Percentiles rank a stretch among this genome's conserved stretches.
phyloP scores from a whole-genome alignment of 176 grass and related monocot genomes.

The Cenchrus americanus region DNA sequence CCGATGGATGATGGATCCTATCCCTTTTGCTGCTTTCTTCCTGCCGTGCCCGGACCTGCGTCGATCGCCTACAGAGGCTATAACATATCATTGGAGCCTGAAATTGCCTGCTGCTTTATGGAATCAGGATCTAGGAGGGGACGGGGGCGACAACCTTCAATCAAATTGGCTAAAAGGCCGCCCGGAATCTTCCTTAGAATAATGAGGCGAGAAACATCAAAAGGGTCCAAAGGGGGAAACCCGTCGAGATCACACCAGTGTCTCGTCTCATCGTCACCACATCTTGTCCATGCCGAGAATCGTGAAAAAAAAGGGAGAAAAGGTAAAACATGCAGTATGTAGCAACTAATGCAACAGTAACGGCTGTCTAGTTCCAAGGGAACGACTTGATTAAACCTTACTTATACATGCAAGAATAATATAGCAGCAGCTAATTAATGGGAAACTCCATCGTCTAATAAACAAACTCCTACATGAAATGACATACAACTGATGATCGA shows the following conservation, averaged over 20 bases:
- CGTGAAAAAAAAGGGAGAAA: background rate
- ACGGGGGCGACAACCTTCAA: slow-evolving; percentile 45
- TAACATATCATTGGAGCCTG: slow-evolving; percentile 30
- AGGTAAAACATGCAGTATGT: background rate
- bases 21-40: slow-evolving; percentile 43
- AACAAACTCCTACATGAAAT: slow-evolving; percentile 63
- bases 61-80: background rate
- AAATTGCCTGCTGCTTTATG: slow-evolving; percentile 26
- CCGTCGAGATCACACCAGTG: slow-evolving; percentile 46
- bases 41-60: background rate
- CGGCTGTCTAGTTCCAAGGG: slow-evolving; percentile 46
- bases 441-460: slow-evolving; percentile 27
- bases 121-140: slow-evolving; percentile 56
- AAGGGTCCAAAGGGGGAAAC: slow-evolving; percentile 44
- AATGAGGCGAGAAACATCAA: slow-evolving; percentile 52
- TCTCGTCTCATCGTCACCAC: slow-evolving; percentile 43
- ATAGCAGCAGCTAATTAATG: slow-evolving; percentile 17
- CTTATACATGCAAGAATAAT: slow-evolving; percentile 40
- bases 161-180: slow-evolving; percentile 48
- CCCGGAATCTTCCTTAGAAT: slow-evolving; percentile 52
- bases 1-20: background rate
- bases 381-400: slow-evolving; percentile 43
- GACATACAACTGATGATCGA: slow-evolving; percentile 45
- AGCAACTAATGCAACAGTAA: slow-evolving; percentile 55
- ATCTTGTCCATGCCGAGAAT: slow-evolving; percentile 52